Conservation (phyloP, 768 basidiomycete genomes). For the Pulveroboletus ravenelii region DNA sequence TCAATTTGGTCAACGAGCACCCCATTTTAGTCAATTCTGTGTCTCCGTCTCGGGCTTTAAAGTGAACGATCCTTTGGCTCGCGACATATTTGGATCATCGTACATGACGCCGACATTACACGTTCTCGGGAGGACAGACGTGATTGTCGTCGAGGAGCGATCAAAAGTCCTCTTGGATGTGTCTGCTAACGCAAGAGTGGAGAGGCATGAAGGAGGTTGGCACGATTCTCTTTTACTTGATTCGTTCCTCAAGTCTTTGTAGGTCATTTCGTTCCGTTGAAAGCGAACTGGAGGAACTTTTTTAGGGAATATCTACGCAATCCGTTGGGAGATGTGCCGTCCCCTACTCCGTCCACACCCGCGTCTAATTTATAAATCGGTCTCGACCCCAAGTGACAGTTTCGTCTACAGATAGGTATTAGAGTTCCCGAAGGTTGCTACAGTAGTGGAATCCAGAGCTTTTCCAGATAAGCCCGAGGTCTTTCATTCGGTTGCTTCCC, state of each 20-base stretch:
- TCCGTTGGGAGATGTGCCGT: slow-evolving; percentile 43
- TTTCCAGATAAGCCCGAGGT: background rate
- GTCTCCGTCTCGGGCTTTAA: slow-evolving; percentile 73
- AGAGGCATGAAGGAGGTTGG: slow-evolving; percentile 77
- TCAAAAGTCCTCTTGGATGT: slow-evolving; percentile 51
- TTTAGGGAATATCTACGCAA: slow-evolving; percentile 60
- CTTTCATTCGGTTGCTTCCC: background rate
- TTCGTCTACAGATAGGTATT: slow-evolving; percentile 5
- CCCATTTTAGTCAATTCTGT: slow-evolving; percentile 55
- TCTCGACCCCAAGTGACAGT: background rate
- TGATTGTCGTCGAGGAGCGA: slow-evolving; percentile 69
- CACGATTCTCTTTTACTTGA: slow-evolving; percentile 2
- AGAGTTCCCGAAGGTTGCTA: background rate
- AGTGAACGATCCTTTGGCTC: slow-evolving; percentile 41
- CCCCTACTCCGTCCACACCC: slow-evolving; percentile 44
- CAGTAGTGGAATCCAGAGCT: background rate
- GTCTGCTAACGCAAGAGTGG: slow-evolving; percentile 57
- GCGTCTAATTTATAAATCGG: slow-evolving; percentile 1
- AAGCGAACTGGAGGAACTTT: slow-evolving; percentile 72
- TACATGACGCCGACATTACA: slow-evolving; percentile 74
- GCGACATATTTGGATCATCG: slow-evolving; percentile 44
- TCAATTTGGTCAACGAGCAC: background rate
- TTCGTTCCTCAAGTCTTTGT: slow-evolving; percentile 2
- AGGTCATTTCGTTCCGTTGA: slow-evolving; percentile 86
- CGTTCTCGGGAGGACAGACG: slow-evolving; percentile 70